A percentile compares a stretch with the other conserved stretches of the same genome.
phyloP scores from a whole-genome alignment of 176 grass and related monocot genomes.

The maize (Zea mays) region Zm-B73-REFERENCE-NAM-5.0 NC_050098.1:144488501-144489000 shows the following conservation, averaged over 20 bases:
- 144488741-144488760: conserved; percentile 69
- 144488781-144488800: not conserved
- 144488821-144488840: not conserved
- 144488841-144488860: not conserved
- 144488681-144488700: conserved; percentile 98
- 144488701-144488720: conserved; percentile 98
- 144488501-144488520: conserved; percentile 37
- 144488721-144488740: conserved; percentile 92
- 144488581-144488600: conserved; percentile 25
- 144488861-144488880: not conserved
- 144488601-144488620: conserved; percentile 13
- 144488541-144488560: conserved; percentile 96
- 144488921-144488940: not conserved
- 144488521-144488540: conserved; percentile 93
- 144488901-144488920: not conserved
- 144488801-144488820: conserved; percentile 8
- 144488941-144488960: not conserved
- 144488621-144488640: not conserved
- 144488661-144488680: conserved; percentile 83
- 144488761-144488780: conserved; percentile 30
- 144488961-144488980: not conserved
- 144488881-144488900: not conserved
- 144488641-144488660: not conserved
- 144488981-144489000: conserved; percentile 5
- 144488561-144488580: conserved; percentile 73